phyloP scores from a whole-genome alignment of 2,329 filamentous ascomycete species.

The Zarea fungicola region DNA sequence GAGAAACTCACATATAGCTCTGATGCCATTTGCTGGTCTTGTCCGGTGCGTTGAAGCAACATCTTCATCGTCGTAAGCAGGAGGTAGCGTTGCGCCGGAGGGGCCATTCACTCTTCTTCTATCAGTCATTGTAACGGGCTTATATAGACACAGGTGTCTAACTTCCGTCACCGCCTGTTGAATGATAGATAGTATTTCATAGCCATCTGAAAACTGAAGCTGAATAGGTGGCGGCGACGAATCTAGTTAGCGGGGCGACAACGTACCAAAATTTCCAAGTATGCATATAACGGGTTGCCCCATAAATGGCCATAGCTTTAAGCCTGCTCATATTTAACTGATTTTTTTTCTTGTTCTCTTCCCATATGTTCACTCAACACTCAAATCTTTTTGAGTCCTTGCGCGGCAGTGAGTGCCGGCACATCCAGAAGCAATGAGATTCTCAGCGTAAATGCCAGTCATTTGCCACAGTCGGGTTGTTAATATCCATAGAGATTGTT shows the following conservation, averaged over 20 bases:
- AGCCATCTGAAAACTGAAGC: background rate
- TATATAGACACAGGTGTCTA: background rate
- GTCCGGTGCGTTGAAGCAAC: conserved; percentile 41
- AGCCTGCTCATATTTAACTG: conserved; percentile 16
- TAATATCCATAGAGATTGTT: background rate
- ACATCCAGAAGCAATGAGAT: no score
- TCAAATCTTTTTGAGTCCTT: background rate
- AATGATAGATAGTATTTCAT: no score
- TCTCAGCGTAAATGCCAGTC: no score
- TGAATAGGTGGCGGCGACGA: background rate
- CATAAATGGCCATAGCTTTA: conserved; percentile 17
- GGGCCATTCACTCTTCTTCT: conserved; percentile 88
- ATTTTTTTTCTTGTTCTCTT: conserved; percentile 14
- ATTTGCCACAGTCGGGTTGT: no score
- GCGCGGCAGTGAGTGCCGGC: no score
- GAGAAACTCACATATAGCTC: conserved; percentile 46
- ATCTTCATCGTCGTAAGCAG: conserved; percentile 57
- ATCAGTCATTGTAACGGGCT: conserved; percentile 60
- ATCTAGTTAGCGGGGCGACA: conserved; percentile 13
- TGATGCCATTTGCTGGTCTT: conserved; percentile 64
- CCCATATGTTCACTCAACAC: background rate
- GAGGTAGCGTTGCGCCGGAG: conserved; percentile 67
- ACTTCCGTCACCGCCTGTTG: background rate
- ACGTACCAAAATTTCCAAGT: conserved; percentile 18
- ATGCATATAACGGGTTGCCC: conserved; percentile 12